Percentiles rank a stretch among this genome's conserved stretches.
Evolutionary conservation across 352 stramenopile genomes (phyloP).

Genomic region (Pythium chondricola): DNA sequence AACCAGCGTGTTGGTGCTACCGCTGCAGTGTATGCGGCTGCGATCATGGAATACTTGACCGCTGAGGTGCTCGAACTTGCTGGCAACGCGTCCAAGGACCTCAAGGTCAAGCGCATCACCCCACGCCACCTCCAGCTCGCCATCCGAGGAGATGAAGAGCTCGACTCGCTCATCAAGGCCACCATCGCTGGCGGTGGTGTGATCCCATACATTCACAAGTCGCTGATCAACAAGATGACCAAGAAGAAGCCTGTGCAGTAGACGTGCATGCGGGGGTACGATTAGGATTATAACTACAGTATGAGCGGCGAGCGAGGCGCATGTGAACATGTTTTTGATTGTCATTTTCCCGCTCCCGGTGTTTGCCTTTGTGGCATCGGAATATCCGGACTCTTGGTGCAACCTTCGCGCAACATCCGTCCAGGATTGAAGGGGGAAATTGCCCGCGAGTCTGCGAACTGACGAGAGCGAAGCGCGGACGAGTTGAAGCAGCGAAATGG

Average conservation of each 20-base stretch:
- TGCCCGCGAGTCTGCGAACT: conserved; percentile 16
- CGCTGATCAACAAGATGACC: conserved; percentile 97
- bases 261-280: conserved; percentile 1
- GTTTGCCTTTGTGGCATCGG: background rate
- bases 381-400: conserved; percentile 1
- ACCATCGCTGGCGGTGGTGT: conserved; percentile 99
- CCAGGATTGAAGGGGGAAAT: background rate
- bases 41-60: conserved; percentile 99
- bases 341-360: background rate
- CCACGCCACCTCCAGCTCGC: conserved; percentile 98
- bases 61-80: conserved; percentile 99
- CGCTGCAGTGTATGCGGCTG: conserved; percentile 98
- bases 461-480: conserved; percentile 2
- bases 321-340: conserved; percentile 1
- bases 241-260: conserved; percentile 85
- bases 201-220: conserved; percentile 99
- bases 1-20: conserved; percentile 99
- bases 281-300: conserved; percentile 18
- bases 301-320: no score
- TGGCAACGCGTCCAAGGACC: conserved; percentile 95
- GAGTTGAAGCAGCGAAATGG: conserved; percentile 12
- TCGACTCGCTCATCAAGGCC: conserved; percentile 99
- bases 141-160: conserved; percentile 99
- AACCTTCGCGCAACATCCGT: conserved; percentile 19
- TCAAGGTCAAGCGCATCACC: conserved; percentile 98